Percentiles rank a stretch among this genome's conserved stretches.
These are phyloP conservation scores for Lithocarpus polystachyus DNA, from an alignment of 306 rosid genomes.

Conservation along the genomic window DNA sequence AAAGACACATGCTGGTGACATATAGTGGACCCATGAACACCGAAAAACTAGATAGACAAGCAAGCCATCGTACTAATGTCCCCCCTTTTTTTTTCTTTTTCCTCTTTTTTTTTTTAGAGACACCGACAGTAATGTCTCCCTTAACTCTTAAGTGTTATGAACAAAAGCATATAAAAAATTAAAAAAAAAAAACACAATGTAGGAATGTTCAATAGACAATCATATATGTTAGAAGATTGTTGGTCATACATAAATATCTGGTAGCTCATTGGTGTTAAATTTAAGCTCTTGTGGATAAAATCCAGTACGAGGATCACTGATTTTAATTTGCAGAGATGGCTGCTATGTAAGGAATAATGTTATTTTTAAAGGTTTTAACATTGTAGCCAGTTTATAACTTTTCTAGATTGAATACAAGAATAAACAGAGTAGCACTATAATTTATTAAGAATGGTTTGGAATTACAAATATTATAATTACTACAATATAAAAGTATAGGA, in stretches of 20 bases:
- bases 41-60: background rate
- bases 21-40: slow-evolving; percentile 7
- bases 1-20: slow-evolving; percentile 32
- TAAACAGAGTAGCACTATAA: background rate
- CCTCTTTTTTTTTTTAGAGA: too few species aligned
- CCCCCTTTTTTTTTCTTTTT: too few species aligned
- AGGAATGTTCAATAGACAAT: background rate
- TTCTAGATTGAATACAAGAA: background rate
- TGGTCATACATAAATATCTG: background rate
- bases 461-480: background rate
- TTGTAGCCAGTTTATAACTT: background rate
- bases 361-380: background rate
- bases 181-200: background rate
- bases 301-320: background rate
- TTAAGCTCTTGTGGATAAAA: background rate
- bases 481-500: background rate
- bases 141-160: background rate
- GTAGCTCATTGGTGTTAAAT: background rate
- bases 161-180: background rate
- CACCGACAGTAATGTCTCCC: background rate
- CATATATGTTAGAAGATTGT: background rate
- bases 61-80: too few species aligned
- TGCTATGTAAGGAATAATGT: background rate
- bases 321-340: background rate
- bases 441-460: background rate